Base-by-base conservation (phyloP, 345 rosid species). In the Eucalyptus dawsonii region DNA sequence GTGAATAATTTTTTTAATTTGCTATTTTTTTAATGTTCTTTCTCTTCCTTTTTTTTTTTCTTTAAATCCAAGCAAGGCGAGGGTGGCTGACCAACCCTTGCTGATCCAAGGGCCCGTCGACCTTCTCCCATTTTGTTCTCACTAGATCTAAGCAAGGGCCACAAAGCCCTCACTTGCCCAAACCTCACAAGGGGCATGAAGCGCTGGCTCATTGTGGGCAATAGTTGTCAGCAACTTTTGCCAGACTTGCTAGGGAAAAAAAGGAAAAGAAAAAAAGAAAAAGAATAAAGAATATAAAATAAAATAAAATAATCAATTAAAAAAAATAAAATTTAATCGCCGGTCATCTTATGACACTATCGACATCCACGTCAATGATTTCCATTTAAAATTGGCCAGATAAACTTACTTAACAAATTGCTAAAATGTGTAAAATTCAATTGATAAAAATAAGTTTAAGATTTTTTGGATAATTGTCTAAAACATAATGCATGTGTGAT, bases 311-410 rank as follows among this genome's bases (percentile, higher is more conserved):
- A 53, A 53, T 1, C 1, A 3, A 19, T 19, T 8, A 0, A 53
- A 53, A 1, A 17, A 7, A 0, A 7, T 53, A 53, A 19, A 53
- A 53, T 1, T 53, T 53, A 10, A 56, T 56, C 6, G 0, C 12
- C 3, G 1, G 1, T 2, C 1, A 1, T 56, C 34, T 12, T 56
- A 0, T 56, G 3, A 4, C 3, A 56, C 1, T 24, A 9, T 56
- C 13, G 0, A 5, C 29, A 0, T 56, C 3, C 13, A 24, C 0
- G 0, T 24, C 2, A 24, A 0, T 22, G 62, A 56, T 56, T 56
- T 56, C 1, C 1, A 0, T 2, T 56, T 56, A 2, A 56, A 56
- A 56, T 24, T 24, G 6, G 29, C 62, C 1, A 3, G 1, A 56
- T 56, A 56, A 0, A 56, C 29, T 24, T 24, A 56, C 11, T 24